Base-by-base conservation (phyloP, 164 flowering plant genomes). In the Malania oleifera region DNA sequence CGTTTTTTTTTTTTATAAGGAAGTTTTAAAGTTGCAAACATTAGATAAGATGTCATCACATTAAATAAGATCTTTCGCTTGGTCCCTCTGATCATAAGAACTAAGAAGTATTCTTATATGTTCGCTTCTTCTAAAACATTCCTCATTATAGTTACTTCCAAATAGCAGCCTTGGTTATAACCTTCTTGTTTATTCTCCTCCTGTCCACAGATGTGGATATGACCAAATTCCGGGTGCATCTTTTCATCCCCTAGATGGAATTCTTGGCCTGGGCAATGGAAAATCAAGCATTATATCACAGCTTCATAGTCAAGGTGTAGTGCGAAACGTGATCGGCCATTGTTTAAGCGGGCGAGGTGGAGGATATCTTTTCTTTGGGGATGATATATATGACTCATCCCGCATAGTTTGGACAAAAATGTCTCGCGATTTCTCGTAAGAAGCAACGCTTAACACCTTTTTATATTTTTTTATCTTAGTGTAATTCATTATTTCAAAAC, bases 251-350 rank as follows among this genome's bases (percentile, higher is more conserved):
- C 62, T 83, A 12, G 99, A 91, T 63, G 99, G 97, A 61, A 76
- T 91, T 2, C 85, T 95, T 49, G 99, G 99, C 27, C 92, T 91
- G 52, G 96, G 99, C 20, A 78, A 45, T 49, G 93, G 97, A 14
- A 77, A 77, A 68, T 25, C 82, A 18, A 80, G 88, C 79, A 79
- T 88, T 18, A 61, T 78, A 11, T 70, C 96, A 34, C 99, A 93
- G 73, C 85, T 91, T 28, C 63, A 61, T 20, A 73, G 67, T 43
- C 79, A 77, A 52, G 93, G 97, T 43, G 46, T 82, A 19, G 75
- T 73, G 13, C 52, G 69, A 31, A 86, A 89, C 68, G 90, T 91
- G 3, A 26, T 91, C 18, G 99, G 97, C 22, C 99, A 95, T 56
- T 95, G 99, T 65, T 63, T 95, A 38, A 82, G 87, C 59, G 62